A percentile compares a stretch with the other conserved stretches of the same genome.
phyloP scores from a whole-genome alignment of 2,329 filamentous ascomycete genomes.

The Monilinia aucupariae region DNA sequence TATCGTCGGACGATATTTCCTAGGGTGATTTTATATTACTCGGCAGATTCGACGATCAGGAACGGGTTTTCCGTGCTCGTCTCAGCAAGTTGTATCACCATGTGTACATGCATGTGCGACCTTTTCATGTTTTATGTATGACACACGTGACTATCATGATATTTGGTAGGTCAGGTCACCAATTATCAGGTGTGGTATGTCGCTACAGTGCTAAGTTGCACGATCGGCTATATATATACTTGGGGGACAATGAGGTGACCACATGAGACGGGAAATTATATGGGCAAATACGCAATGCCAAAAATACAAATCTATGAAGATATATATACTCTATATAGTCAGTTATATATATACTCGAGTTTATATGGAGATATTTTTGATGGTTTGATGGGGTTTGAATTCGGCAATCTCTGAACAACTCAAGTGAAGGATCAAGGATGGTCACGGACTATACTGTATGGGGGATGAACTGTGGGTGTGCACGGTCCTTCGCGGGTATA shows the following conservation, averaged over 20 bases:
- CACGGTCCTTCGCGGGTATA: not conserved
- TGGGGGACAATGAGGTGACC: not conserved
- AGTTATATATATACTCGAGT: too few species aligned
- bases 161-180: not conserved
- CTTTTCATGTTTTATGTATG: not conserved
- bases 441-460: not conserved
- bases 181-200: too few species aligned
- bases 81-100: not conserved
- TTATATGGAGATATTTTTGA: not conserved
- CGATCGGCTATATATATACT: too few species aligned
- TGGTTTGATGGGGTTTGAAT: not conserved
- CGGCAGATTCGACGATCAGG: constrained; percentile 15
- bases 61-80: constrained; percentile 9
- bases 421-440: too few species aligned
- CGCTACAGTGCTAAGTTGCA: not conserved
- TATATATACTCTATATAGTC: too few species aligned
- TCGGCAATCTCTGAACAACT: not conserved
- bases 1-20: constrained; percentile 14
- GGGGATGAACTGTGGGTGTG: not conserved
- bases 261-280: not conserved
- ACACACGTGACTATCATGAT: not conserved
- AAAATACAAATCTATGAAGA: too few species aligned
- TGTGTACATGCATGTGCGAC: not conserved
- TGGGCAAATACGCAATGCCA: too few species aligned
- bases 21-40: constrained; percentile 8